Percentiles rank a stretch among this genome's conserved stretches.
Evolutionary conservation across 2,329 filamentous ascomycete genomes (phyloP).

Genomic region (Neurospora sp.): DNA sequence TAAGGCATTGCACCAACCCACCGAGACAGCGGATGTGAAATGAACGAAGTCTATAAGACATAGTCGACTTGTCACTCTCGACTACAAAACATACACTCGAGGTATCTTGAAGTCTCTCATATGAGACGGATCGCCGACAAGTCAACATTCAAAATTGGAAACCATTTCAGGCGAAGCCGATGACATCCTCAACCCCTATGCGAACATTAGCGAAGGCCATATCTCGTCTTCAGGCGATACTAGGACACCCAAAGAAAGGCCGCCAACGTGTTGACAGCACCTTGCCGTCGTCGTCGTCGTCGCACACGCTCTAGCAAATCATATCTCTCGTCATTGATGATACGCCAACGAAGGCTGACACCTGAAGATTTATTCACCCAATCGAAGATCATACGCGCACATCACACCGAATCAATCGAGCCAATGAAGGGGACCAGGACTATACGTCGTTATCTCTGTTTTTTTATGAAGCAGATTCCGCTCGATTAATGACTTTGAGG

Average conservation of each 20-base stretch:
- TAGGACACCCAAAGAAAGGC: neutral
- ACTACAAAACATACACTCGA: neutral
- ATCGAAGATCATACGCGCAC: neutral
- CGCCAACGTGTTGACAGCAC: neutral
- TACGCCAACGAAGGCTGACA: neutral
- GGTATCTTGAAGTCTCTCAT: neutral
- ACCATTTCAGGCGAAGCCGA: neutral
- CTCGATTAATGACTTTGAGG: neutral
- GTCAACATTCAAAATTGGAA: neutral
- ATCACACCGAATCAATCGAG: neutral
- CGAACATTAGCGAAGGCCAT: neutral
- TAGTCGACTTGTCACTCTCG: neutral
- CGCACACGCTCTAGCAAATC: neutral
- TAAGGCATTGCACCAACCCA: neutral
- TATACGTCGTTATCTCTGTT: neutral
- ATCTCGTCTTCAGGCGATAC: neutral
- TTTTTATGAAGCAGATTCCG: neutral
- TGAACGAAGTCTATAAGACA: neutral
- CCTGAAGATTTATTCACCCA: neutral
- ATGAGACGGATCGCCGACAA: neutral
- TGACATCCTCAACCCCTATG: neutral
- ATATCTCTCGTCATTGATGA: neutral
- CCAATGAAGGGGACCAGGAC: neutral
- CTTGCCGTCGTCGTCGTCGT: neutral
- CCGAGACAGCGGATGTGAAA: neutral